Evolutionary conservation across 2,329 filamentous ascomycete species (phyloP), one percentile per base, ranked within the genome.

Genomic region (Mycosphaerella sp.): DNA sequence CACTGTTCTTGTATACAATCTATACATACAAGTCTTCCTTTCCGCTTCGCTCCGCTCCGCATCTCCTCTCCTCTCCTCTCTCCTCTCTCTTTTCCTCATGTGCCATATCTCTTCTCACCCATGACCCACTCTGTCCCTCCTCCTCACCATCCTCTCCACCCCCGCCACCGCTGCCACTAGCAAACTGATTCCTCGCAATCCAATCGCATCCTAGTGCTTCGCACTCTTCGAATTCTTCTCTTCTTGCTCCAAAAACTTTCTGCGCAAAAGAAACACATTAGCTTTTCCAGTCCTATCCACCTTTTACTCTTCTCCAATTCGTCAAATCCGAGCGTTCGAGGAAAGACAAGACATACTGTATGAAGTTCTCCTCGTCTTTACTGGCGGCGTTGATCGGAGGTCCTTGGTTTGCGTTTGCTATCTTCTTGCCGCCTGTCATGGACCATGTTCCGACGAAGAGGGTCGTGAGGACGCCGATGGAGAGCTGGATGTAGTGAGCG

Each of bases 341-440:
- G 8, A 12, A 21, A 43, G 16, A n/a, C n/a, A 3, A 41, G 6
- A 74, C 78, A 57, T 78, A 85, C 81, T 82, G 78, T 66, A 85
- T 81, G 69, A 84, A 85, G 64, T 77, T 76, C 73, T 84, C 81
- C 73, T 85, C 81, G 61, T 84, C 81, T 70, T 82, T 82, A 73
- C 78, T 83, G 64, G 74, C 73, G 47, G 81, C 81, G 65, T 82
- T 80, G 71, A 84, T 80, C 37, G 80, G 78, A 49, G 81, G 81
- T 53, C 70, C 71, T 55, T 72, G 66, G 59, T 69, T 62, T 57
- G 72, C 70, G 55, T 72, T 67, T 60, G 72, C 69, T 65, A 76
- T 74, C 59, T 71, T 69, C 55, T 74, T 73, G 55, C 73, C 67
- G 59, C 71, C 70, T 43, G 71, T 70, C 57, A 75, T 66, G 54